A percentile compares a stretch with the other conserved stretches of the same genome.
Conservation (phyloP, 768 basidiomycete genomes). For the Zangia roseola region DNA sequence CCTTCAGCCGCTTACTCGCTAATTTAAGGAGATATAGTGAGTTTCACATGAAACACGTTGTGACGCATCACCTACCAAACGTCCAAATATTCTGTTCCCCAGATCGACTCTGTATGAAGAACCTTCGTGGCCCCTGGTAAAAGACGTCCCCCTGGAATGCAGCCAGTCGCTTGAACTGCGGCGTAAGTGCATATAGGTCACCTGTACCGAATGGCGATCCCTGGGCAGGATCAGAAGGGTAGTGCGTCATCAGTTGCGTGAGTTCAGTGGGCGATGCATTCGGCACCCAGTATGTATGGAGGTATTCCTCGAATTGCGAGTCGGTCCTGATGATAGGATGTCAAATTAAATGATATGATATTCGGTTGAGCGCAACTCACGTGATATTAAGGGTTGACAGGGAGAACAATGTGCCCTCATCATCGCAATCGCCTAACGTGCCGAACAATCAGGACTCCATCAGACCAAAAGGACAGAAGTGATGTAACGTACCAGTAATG, state of each 20-base stretch:
- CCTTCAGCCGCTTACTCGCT: constrained; percentile 50
- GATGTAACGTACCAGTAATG: constrained; percentile 5
- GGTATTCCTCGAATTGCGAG: constrained; percentile 29
- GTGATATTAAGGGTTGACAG: constrained; percentile 48
- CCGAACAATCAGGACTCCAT: not conserved
- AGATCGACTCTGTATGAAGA: constrained; percentile 40
- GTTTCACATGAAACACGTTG: too few species aligned
- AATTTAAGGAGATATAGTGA: not conserved
- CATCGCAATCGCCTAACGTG: constrained; percentile 33
- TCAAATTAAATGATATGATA: not conserved
- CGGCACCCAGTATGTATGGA: constrained; percentile 32
- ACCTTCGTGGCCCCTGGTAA: constrained; percentile 50
- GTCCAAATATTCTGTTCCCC: constrained; percentile 42
- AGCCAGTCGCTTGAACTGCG: constrained; percentile 52
- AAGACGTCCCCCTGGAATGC: constrained; percentile 50
- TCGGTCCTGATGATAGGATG: constrained; percentile 16
- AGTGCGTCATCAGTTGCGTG: constrained; percentile 28
- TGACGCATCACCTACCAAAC: constrained; percentile 3
- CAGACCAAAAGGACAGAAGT: not conserved
- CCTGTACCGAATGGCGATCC: constrained; percentile 60
- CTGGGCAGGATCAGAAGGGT: constrained; percentile 38
- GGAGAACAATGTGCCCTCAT: constrained; percentile 46
- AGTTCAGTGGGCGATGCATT: constrained; percentile 23
- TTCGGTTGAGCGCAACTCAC: constrained; percentile 25
- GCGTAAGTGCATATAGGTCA: constrained; percentile 40